Evolutionary conservation across 306 rosid species (phyloP).

Genomic region (Dryas alaskensis): DNA sequence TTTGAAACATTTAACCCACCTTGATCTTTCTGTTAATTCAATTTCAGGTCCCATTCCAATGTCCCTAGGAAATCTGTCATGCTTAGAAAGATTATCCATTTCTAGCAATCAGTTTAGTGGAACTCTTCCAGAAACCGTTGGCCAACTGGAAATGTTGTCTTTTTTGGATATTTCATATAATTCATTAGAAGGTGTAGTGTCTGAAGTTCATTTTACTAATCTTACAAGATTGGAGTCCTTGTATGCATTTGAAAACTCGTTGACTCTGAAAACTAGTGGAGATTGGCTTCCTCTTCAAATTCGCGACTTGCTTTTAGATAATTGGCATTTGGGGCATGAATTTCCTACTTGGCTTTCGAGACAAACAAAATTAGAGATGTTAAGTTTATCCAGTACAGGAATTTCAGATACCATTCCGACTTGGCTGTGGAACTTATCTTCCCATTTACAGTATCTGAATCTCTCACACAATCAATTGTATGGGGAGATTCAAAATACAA

Average conservation of each 20-base stretch:
- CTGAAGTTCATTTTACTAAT: slow-evolving; percentile 20
- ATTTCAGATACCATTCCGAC: no score
- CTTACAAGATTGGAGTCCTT: background rate
- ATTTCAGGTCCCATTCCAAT: slow-evolving; percentile 20
- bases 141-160: background rate
- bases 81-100: background rate
- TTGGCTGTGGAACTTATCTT: no score
- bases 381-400: slow-evolving; percentile 21
- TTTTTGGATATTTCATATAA: background rate
- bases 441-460: no score
- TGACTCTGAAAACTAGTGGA: background rate
- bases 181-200: background rate
- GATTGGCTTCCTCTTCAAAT: slow-evolving; percentile 36
- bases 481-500: background rate
- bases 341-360: slow-evolving; percentile 40
- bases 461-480: no score
- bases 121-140: slow-evolving; percentile 14
- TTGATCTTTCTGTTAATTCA: background rate
- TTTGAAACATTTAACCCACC: background rate
- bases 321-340: slow-evolving; percentile 28
- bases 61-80: slow-evolving; percentile 6
- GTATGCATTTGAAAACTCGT: background rate
- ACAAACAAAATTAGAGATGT: background rate
- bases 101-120: slow-evolving; percentile 5
- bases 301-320: slow-evolving; percentile 3